Base-by-base conservation (phyloP, 345 rosid species). In the Populus simonii region DNA sequence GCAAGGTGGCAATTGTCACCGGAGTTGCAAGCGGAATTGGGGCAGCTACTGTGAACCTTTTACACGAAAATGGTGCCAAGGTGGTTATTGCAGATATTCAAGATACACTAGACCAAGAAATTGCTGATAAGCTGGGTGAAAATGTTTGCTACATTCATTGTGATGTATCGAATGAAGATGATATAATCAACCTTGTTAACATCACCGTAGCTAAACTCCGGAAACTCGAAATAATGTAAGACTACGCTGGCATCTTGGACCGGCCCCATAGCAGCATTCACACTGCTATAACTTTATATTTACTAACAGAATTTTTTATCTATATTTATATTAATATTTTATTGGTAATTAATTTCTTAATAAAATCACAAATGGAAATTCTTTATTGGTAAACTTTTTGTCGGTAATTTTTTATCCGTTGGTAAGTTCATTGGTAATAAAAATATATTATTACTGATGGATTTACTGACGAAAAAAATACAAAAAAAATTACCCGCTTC, bases 211-310 rank as follows among this genome's bases (percentile, higher is more conserved):
- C 82, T 9, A 77, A 74, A 47, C 68, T 81, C 16, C 85, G 91
- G 12, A 84, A 75, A 51, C 86, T 88, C 9, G 89, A 88, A 43
- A 81, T 86, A 0, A 86, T 88, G 87, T 80, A 45, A 79, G 80
- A 80, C 76, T 83, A 83, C 20, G 89, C 87, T 1, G 88, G 90
- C 13, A 29, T 83, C 31, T 1, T 77, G 2, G 87, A 80, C 68
- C 66, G 43, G 3, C 72, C n/a, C n/a, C 7, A 1, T 29, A 79
- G 76, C 3, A 80, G 70, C 74, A 72, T 85, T 29, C 31, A 1
- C 31, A 29, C 31, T 1, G 2, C 31, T 2, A 29, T 29, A 29
- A 1, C 31, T 29, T 29, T 29, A 29, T 29, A 29, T 29, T 29
- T 29, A 29, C 31, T 29, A 29, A 29, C 2, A 2, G 2, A 29